phyloP scores from a whole-genome alignment of 257 asterid genomes.

The Gynochthodes officinalis region DNA sequence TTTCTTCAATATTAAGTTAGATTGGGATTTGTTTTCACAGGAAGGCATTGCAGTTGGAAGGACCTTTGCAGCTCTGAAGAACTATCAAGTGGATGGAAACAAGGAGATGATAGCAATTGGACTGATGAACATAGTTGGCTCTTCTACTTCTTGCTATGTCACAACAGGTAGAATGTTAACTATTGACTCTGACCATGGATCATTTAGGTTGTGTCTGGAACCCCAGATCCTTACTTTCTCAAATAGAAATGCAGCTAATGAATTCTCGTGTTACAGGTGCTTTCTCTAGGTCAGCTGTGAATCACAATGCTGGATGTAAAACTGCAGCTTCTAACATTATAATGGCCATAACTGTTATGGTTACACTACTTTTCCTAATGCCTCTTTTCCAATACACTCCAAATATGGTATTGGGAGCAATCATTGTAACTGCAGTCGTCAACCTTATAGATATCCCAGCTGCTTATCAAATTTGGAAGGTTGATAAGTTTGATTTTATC shows the following conservation, averaged over 20 bases:
- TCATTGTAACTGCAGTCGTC: slow-evolving; percentile 76
- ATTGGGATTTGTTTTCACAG: slow-evolving; percentile 27
- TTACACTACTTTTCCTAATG: slow-evolving; percentile 84
- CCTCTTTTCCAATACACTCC: slow-evolving; percentile 92
- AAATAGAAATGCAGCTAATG: neutral
- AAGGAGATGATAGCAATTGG: slow-evolving; percentile 96
- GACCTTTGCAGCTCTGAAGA: slow-evolving; percentile 86
- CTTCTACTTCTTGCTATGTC: slow-evolving; percentile 81
- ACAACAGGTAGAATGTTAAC: slow-evolving; percentile 54
- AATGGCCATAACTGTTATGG: slow-evolving; percentile 85
- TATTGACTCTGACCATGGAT: neutral
- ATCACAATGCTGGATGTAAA: slow-evolving; percentile 89
- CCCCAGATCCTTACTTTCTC: neutral
- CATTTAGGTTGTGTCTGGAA: too few species aligned
- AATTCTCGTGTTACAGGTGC: slow-evolving; percentile 42
- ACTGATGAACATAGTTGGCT: slow-evolving; percentile 78
- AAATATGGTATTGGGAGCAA: slow-evolving; percentile 74
- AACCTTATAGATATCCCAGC: slow-evolving; percentile 83
- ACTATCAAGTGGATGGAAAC: slow-evolving; percentile 91
- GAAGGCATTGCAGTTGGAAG: slow-evolving; percentile 97
- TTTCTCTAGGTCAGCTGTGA: slow-evolving; percentile 90
- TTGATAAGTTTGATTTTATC: slow-evolving; percentile 73
- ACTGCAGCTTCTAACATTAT: slow-evolving; percentile 74
- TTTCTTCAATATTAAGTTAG: neutral
- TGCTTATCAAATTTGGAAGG: slow-evolving; percentile 69